These are phyloP conservation scores for Suillus discolor DNA, from an alignment of 768 basidiomycete species.

Conservation along the genomic window DNA sequence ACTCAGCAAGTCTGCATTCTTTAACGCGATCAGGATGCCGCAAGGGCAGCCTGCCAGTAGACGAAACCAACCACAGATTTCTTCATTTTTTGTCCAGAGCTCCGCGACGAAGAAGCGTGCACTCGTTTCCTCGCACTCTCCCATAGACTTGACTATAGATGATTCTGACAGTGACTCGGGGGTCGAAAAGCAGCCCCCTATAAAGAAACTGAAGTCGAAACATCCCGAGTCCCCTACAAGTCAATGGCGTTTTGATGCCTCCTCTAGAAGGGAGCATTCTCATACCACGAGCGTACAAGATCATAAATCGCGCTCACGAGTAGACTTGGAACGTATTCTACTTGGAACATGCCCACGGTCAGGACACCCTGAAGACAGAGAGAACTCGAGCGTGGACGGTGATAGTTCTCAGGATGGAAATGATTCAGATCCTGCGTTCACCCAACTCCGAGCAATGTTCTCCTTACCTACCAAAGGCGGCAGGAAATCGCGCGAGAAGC, in stretches of 20 bases:
- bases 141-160: slow-evolving; percentile 59
- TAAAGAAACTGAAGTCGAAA: slow-evolving; percentile 31
- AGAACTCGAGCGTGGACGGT: slow-evolving; percentile 27
- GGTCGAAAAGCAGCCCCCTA: slow-evolving; percentile 24
- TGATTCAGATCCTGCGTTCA: slow-evolving; percentile 50
- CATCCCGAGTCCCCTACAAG: slow-evolving; percentile 29
- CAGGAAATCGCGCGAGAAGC: slow-evolving; percentile 34
- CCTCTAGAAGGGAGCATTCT: slow-evolving; percentile 1
- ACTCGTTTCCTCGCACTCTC: slow-evolving; percentile 20
- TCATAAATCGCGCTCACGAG: slow-evolving; percentile 33
- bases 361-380: slow-evolving; percentile 20
- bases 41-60: not conserved
- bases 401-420: slow-evolving; percentile 35
- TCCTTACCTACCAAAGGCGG: slow-evolving; percentile 38
- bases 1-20: not conserved
- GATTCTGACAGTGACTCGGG: slow-evolving; percentile 25
- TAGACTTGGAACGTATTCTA: slow-evolving; percentile 57
- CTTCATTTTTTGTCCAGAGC: slow-evolving; percentile 7
- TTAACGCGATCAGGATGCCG: not conserved
- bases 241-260: slow-evolving; percentile 46
- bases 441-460: slow-evolving; percentile 50
- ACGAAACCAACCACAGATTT: slow-evolving; percentile 13
- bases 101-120: slow-evolving; percentile 30
- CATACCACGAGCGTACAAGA: slow-evolving; percentile 42
- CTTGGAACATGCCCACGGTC: slow-evolving; percentile 40